Evolutionary conservation across 176 grass and related monocot species (phyloP), one percentile per base, ranked within the genome.

Genomic region (Miscanthus lutarioriparius): DNA sequence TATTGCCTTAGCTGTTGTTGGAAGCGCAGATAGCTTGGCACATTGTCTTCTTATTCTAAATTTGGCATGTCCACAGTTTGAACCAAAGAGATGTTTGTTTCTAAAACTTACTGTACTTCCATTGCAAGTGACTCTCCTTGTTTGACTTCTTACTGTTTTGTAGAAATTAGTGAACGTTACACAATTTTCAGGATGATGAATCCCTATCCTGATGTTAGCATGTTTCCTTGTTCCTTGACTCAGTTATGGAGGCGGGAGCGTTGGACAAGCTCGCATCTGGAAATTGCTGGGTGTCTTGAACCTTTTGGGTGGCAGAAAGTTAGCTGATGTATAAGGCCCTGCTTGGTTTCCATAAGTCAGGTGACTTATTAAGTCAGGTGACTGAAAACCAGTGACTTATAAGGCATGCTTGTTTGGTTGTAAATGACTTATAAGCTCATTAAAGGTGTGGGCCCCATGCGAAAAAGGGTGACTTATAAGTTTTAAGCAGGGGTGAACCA

Each of bases 221-320:
- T 30, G 28, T 41, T 80, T 66, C 44, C 22, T 74, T 80, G 39
- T 74, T 85, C 15, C 32, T 41, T 51, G 6, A 54, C 63, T 44
- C 32, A 17, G 56, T 36, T 48, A 14, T 80, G 28, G 68, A 75
- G 58, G 11, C 22, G 8, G 74, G 10, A 37, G 14, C 23, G 19
- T 56, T 86, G 30, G 37, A 26, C 26, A 64, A 65, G 26, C n/a
- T 74, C 4, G 17, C 38, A 44, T 6, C 12, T 48, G 28, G 51
- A 72, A 63, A 40, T 76, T 63, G 75, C 3, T 25, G 22, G 38
- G 13, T 0, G 15, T 72, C 64, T 33, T 69, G 13, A 16, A 49
- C 40, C 25, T 49, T 86, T 72, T 79, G 38, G 3, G 11, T 72
- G 66, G 30, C 27, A 48, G 72, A 64, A 59, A 72, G 22, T 51